Base-by-base conservation (phyloP, 108 stramenopile genomes). In the Nitzschia sp. region DNA sequence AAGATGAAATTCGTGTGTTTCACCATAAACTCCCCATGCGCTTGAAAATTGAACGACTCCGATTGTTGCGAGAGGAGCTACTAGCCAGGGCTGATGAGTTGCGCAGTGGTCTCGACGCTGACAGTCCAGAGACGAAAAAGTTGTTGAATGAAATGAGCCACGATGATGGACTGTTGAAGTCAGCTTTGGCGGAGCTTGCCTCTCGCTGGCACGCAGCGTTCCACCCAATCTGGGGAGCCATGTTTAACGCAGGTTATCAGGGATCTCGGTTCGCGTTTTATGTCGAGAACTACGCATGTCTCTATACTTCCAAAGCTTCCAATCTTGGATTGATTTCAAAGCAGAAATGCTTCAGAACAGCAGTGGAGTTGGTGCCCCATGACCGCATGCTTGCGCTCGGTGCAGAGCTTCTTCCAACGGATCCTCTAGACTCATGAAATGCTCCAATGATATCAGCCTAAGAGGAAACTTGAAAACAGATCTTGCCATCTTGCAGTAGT, bases 171-270 rank as follows among this genome's bases (percentile, higher is more conserved):
- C 62, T 69, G 24, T 70, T 95, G 51, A 93, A 91, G 66, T 68
- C 72, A 20, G 80, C 76, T 53, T 70, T 91, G 42, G 57, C 79
- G 0, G 59, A 71, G 12, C 66, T 86, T 20, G 70, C 77, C 42
- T 69, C 78, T 43, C 64, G 80, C 25, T 89, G 88, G 85, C 92
- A 90, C 62, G 57, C 80, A 19, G 68, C 86, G 0, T 90, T 93
- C 62, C 87, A 90, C 78, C 84, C 87, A 29, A 72, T 85, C 29
- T 90, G 92, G 92, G 92, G 92, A 7, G 82, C 84, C 60, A 89
- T 90, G 87, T 96, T 94, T 69, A 80, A 91, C 80, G 88, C 95
- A 34, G 97, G 97, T 20, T 94, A 96, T 73, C 95, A 98, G 83
- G 94, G 93, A 72, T 95, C 93, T 43, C 80, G 96, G 0, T 96